These are phyloP conservation scores for Candida incommunis DNA, from an alignment of 805 yeast genomes.

Conservation along the genomic window DNA sequence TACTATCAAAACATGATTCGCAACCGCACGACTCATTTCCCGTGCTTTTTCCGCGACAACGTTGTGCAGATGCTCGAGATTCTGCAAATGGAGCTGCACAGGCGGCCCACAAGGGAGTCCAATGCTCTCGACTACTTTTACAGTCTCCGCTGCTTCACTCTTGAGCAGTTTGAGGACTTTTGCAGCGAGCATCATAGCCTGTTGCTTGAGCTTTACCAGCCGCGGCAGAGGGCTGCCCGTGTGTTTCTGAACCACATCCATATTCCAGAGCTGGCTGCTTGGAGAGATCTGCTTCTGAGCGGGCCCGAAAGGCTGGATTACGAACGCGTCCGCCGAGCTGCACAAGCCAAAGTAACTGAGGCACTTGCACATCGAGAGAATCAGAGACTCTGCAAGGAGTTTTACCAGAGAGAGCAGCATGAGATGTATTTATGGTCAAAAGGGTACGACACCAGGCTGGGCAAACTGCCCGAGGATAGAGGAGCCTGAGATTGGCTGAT, in stretches of 20 bases:
- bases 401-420: no score
- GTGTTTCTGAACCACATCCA: not conserved
- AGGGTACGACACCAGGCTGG: no score
- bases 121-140: not conserved
- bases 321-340: no score
- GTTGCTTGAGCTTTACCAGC: not conserved
- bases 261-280: not conserved
- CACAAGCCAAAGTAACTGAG: no score
- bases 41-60: not conserved
- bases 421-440: no score
- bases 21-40: not conserved
- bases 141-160: not conserved
- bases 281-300: no score
- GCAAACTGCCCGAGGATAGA: no score
- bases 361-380: no score
- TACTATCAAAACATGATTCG: not conserved
- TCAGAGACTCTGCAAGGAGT: no score
- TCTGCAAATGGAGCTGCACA: not conserved
- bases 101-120: not conserved
- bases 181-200: not conserved
- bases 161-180: not conserved
- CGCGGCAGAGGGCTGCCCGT: not conserved
- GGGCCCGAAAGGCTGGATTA: no score
- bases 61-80: not conserved
- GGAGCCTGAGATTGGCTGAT: no score